Conservation (phyloP, 352 stramenopile genomes). For the Phytophthora kernoviae region DNA sequence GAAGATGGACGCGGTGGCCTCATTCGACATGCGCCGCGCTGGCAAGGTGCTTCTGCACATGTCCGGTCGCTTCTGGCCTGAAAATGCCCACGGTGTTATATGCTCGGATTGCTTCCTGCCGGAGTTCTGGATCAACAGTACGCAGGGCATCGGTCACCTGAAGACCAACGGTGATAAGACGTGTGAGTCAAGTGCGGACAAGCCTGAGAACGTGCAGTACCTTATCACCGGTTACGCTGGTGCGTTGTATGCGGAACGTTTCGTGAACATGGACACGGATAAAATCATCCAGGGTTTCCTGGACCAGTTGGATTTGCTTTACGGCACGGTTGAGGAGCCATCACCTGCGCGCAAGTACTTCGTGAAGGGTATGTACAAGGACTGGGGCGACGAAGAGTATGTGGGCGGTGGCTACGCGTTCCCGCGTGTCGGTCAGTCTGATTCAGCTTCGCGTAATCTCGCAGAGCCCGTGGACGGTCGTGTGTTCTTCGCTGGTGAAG, state of each 20-base stretch:
- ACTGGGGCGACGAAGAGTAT: slow-evolving; percentile 76
- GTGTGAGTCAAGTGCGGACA: slow-evolving; percentile 14
- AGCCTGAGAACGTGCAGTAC: slow-evolving; percentile 48
- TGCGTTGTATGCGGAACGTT: slow-evolving; percentile 63
- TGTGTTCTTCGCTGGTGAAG: slow-evolving; percentile 84
- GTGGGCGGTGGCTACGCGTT: slow-evolving; percentile 79
- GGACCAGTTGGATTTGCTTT: slow-evolving; percentile 78
- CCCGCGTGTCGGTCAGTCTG: slow-evolving; percentile 70
- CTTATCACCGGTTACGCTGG: slow-evolving; percentile 78
- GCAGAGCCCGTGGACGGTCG: slow-evolving; percentile 63
- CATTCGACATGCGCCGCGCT: slow-evolving; percentile 75
- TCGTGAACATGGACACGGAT: slow-evolving; percentile 45
- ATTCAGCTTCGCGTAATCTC: slow-evolving; percentile 61
- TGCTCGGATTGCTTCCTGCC: slow-evolving; percentile 84
- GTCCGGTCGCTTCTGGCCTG: slow-evolving; percentile 65
- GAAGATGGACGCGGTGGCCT: slow-evolving; percentile 65
- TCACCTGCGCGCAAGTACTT: slow-evolving; percentile 63
- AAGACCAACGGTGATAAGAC: slow-evolving; percentile 60
- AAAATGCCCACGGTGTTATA: slow-evolving; percentile 77
- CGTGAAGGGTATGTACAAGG: slow-evolving; percentile 78
- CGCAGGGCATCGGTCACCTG: slow-evolving; percentile 63
- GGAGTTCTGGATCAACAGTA: slow-evolving; percentile 87
- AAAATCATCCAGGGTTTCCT: slow-evolving; percentile 73
- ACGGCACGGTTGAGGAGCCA: slow-evolving; percentile 59
- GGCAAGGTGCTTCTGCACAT: slow-evolving; percentile 84